These are phyloP conservation scores for Tieghemostelium lacteum DNA, from an alignment of 78 protist species.

Conservation along the genomic window DNA sequence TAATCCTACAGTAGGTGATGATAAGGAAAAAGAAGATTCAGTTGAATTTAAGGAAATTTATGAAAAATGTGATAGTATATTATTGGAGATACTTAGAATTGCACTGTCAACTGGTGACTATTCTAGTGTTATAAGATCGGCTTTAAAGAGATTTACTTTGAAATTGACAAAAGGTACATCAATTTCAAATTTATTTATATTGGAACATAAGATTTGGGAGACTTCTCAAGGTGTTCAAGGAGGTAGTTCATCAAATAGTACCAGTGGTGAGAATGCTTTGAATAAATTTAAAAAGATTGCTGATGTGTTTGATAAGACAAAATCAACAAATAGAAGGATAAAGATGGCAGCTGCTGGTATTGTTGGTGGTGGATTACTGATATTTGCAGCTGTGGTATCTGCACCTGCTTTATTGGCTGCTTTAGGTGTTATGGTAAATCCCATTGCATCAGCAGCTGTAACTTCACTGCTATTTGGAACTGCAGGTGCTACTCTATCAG, in stretches of 20 bases:
- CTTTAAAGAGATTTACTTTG: constrained; percentile 19
- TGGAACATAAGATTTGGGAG: background rate
- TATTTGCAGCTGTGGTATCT: constrained; percentile 25
- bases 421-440: constrained; percentile 16
- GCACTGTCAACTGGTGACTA: constrained; percentile 33
- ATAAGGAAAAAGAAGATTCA: background rate
- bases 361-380: constrained; percentile 39
- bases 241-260: too few relatives aligned
- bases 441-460: constrained; percentile 25
- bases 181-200: constrained; percentile 2
- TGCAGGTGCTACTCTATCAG: constrained; percentile 49
- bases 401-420: constrained; percentile 38
- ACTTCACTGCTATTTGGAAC: constrained; percentile 57
- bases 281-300: constrained; percentile 1
- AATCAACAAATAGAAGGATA: constrained; percentile 28
- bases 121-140: constrained; percentile 39
- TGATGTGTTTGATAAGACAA: constrained; percentile 65
- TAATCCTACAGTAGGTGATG: background rate
- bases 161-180: background rate
- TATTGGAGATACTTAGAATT: background rate
- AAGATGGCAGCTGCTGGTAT: constrained; percentile 38
- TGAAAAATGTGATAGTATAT: constrained; percentile 18
- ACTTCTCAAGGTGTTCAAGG: too few relatives aligned
- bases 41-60: too few relatives aligned
- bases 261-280: too few relatives aligned